Conservation (phyloP, 2,329 filamentous ascomycete genomes). For the Rhynchosporium graminicola region DNA sequence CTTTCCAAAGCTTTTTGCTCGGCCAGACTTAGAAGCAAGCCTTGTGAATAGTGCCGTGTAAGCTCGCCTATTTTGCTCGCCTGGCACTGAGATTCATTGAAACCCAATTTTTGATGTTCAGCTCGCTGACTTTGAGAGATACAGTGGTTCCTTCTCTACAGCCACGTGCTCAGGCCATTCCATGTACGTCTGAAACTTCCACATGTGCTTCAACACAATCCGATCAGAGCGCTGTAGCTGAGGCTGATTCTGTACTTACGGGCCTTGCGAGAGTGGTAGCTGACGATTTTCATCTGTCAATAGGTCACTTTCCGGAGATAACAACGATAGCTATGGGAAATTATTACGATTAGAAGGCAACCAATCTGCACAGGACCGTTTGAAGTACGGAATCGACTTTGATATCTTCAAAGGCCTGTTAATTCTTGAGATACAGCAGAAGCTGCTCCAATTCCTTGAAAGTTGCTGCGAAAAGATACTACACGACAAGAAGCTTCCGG, state of each 20-base stretch:
- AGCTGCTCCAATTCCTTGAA: slow-evolving; percentile 3
- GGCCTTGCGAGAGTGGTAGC: background rate
- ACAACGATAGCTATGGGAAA: background rate
- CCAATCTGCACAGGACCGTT: background rate
- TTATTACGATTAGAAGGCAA: background rate
- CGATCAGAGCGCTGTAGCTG: background rate
- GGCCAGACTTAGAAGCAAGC: background rate
- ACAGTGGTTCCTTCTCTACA: background rate
- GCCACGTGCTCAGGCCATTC: background rate
- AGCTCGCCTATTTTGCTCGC: background rate
- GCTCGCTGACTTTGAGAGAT: background rate
- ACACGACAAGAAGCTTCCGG: background rate
- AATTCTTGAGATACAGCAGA: slow-evolving; percentile 5
- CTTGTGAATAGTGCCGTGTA: background rate
- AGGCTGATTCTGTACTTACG: background rate
- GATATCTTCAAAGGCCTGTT: background rate
- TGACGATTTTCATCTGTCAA: background rate
- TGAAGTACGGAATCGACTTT: slow-evolving; percentile 3
- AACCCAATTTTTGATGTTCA: background rate
- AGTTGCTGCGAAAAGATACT: slow-evolving; percentile 4
- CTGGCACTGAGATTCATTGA: background rate
- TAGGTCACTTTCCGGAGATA: slow-evolving; percentile 2
- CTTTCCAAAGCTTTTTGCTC: slow-evolving; percentile 3
- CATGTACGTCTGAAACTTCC: background rate
- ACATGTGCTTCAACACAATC: background rate